Percentiles rank a stretch among this genome's conserved stretches.
These are phyloP conservation scores for Effrenium voratum DNA, from an alignment of 73 alveolate species.

Conservation along the genomic window DNA sequence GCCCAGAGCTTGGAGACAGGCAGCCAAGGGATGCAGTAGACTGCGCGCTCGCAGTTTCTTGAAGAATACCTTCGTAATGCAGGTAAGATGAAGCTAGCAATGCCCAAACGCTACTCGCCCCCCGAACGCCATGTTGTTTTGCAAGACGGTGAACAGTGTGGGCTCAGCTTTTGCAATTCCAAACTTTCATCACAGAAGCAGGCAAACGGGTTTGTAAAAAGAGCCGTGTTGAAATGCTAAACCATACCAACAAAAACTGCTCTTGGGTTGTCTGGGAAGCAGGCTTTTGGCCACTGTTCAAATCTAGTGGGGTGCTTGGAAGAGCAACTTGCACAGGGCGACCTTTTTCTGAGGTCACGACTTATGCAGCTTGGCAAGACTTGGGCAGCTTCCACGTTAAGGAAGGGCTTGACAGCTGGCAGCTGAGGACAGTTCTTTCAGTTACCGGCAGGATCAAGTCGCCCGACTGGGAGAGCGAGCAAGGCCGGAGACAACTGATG, in stretches of 20 bases:
- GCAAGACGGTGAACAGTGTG: neutral
- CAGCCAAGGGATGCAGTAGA: no score
- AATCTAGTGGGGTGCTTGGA: neutral
- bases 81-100: neutral
- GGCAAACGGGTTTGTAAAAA: no score
- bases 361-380: slow-evolving; percentile 24
- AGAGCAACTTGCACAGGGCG: neutral
- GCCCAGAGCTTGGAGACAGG: neutral
- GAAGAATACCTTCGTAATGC: no score
- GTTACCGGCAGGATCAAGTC: slow-evolving; percentile 80
- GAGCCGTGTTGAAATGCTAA: neutral
- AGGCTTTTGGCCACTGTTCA: neutral
- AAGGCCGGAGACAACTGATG: slow-evolving; percentile 69
- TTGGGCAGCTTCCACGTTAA: neutral
- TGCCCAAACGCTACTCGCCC: neutral
- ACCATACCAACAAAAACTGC: neutral
- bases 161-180: neutral
- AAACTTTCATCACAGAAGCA: neutral
- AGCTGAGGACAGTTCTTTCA: slow-evolving; percentile 85
- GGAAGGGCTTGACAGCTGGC: neutral
- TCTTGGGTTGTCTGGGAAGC: neutral
- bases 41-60: no score
- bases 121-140: neutral
- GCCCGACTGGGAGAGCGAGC: slow-evolving; percentile 91
- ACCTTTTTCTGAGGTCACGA: slow-evolving; percentile 43